Evolutionary conservation across 768 basidiomycete genomes (phyloP).

Genomic region (Fomitopsis serialis): DNA sequence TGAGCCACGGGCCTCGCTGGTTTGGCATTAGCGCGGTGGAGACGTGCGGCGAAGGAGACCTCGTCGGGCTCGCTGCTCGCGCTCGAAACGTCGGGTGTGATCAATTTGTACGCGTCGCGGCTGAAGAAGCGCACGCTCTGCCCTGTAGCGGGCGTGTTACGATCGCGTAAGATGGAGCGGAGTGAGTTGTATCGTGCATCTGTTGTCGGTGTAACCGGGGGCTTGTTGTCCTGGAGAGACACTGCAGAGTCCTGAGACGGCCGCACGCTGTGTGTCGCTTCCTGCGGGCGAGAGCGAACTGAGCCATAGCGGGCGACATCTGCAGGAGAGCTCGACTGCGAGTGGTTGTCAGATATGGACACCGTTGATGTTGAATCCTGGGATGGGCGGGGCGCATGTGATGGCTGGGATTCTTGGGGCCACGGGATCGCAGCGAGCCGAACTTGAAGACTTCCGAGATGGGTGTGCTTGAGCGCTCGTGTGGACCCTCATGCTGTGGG

Average conservation of each 20-base stretch:
- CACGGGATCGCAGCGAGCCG: neutral
- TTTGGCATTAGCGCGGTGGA: slow-evolving; percentile 27
- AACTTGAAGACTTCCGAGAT: slow-evolving; percentile 2
- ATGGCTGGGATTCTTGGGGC: neutral
- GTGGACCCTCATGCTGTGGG: neutral
- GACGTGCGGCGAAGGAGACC: slow-evolving; percentile 20
- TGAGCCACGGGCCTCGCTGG: slow-evolving; percentile 37
- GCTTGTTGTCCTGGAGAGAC: slow-evolving; percentile 13
- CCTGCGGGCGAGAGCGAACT: neutral
- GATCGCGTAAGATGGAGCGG: slow-evolving; percentile 68
- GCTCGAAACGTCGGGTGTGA: slow-evolving; percentile 59
- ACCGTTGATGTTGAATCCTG: neutral
- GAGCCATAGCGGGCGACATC: neutral
- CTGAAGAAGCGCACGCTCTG: slow-evolving; percentile 78
- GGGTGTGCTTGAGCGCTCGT: neutral
- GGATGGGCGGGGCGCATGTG: neutral
- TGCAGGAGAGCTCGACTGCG: neutral
- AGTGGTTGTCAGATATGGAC: neutral
- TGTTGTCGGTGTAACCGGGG: slow-evolving; percentile 32
- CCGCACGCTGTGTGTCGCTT: slow-evolving; percentile 2
- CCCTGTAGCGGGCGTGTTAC: slow-evolving; percentile 70
- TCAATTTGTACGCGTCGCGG: slow-evolving; percentile 57
- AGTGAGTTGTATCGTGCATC: slow-evolving; percentile 44
- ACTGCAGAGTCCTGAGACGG: slow-evolving; percentile 19
- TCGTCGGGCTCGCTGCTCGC: slow-evolving; percentile 30